Evolutionary conservation across 2,329 filamentous ascomycete genomes (phyloP).

Genomic region (Neophaeococcomyces aloes): DNA sequence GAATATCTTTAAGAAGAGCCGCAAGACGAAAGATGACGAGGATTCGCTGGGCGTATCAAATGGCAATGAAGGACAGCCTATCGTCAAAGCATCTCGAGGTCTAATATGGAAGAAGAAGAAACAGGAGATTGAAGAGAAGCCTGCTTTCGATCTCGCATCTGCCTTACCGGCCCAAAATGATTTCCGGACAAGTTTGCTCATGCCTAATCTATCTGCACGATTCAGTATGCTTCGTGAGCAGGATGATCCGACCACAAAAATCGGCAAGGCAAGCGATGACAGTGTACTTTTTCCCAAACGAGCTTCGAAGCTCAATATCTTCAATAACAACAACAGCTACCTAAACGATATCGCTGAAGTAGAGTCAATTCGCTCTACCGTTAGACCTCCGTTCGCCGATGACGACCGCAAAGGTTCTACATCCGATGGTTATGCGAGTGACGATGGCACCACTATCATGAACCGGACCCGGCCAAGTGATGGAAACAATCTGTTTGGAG

Average conservation of each 20-base stretch:
- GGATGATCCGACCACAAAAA: constrained; percentile 76
- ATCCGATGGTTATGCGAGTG: constrained; percentile 50
- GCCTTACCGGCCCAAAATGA: constrained; percentile 76
- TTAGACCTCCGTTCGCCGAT: constrained; percentile 50
- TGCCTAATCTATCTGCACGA: constrained; percentile 86
- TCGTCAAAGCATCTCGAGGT: constrained; percentile 21
- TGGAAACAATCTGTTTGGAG: constrained; percentile 88
- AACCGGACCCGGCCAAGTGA: constrained; percentile 69
- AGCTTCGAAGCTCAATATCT: constrained; percentile 65
- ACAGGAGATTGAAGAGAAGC: constrained; percentile 40
- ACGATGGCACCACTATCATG: constrained; percentile 71
- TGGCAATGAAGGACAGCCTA: neutral
- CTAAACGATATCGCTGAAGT: constrained; percentile 85
- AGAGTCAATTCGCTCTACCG: constrained; percentile 60
- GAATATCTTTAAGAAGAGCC: constrained; percentile 21
- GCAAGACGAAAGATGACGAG: constrained; percentile 20
- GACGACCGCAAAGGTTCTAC: constrained; percentile 54
- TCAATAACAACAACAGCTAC: constrained; percentile 48
- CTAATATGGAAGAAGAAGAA: constrained; percentile 40
- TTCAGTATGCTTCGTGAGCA: constrained; percentile 97
- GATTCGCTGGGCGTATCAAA: neutral
- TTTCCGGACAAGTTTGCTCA: constrained; percentile 88
- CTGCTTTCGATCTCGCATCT: constrained; percentile 58
- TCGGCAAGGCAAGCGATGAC: constrained; percentile 91
- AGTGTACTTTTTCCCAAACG: constrained; percentile 78